Evolutionary conservation across 2,329 filamentous ascomycete species (phyloP).

Genomic region (Colletotrichum sp.): DNA sequence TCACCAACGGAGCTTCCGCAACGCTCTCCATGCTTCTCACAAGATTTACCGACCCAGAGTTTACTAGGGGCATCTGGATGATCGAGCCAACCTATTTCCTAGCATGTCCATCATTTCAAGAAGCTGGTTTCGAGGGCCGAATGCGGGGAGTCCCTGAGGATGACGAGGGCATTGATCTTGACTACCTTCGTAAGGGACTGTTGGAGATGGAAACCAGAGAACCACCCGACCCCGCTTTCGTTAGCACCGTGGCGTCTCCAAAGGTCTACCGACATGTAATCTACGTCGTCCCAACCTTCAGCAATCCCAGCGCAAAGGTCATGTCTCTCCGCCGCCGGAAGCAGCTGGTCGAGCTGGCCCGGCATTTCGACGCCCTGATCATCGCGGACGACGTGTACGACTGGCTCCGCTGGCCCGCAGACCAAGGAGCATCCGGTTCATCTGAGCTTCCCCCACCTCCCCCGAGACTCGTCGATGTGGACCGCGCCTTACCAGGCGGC

Average conservation of each 20-base stretch:
- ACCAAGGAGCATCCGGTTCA: neutral
- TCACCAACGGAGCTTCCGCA: neutral
- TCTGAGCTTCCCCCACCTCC: neutral
- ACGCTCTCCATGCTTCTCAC: neutral
- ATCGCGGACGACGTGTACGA: neutral
- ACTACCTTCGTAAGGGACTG: neutral
- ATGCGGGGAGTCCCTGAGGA: neutral
- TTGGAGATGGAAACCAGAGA: neutral
- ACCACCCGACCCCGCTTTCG: neutral
- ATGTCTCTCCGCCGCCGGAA: constrained; percentile 74
- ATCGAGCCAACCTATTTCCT: neutral
- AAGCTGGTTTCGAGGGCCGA: neutral
- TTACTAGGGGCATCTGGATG: neutral
- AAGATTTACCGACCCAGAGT: neutral
- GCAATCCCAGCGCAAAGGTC: constrained; percentile 85
- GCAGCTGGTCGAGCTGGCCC: constrained; percentile 73
- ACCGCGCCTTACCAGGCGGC: neutral
- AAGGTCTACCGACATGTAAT: constrained; percentile 88
- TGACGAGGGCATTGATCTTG: neutral
- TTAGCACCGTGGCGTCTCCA: neutral
- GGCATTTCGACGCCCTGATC: constrained; percentile 69
- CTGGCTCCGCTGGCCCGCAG: neutral
- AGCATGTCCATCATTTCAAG: neutral
- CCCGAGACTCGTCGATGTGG: neutral
- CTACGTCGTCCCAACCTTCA: constrained; percentile 86